Percentiles rank a stretch among this genome's conserved stretches.
Conservation (phyloP, 2,329 filamentous ascomycete species). For the Claviceps quebecensis region DNA sequence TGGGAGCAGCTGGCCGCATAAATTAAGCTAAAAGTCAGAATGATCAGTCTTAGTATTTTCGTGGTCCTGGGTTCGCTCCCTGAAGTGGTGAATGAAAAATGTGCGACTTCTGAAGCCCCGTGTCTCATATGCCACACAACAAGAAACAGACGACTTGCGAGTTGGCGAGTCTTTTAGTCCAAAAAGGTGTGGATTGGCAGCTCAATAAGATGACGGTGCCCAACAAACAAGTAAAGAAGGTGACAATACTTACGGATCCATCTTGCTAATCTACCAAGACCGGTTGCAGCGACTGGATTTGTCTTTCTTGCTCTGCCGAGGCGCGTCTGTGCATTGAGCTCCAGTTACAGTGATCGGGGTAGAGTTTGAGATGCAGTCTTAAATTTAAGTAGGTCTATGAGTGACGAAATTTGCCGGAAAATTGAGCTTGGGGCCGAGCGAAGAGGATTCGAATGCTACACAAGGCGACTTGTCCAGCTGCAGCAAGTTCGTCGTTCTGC, state of each 20-base stretch:
- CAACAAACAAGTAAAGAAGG: neutral
- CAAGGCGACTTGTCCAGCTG: neutral
- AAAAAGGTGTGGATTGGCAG: neutral
- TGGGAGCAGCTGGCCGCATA: conserved; percentile 39
- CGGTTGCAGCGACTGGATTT: neutral
- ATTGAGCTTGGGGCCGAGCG: neutral
- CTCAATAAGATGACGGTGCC: no score
- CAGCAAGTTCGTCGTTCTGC: neutral
- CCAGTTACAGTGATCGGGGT: neutral
- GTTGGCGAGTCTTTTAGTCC: neutral
- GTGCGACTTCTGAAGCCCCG: neutral
- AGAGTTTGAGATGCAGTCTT: neutral
- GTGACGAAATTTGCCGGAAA: neutral
- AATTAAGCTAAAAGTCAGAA: conserved; percentile 30
- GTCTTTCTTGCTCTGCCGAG: neutral
- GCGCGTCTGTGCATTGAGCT: neutral
- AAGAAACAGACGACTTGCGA: neutral
- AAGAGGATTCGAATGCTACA: neutral
- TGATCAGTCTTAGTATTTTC: conserved; percentile 9
- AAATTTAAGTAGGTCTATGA: neutral
- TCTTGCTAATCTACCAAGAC: neutral
- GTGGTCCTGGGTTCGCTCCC: neutral
- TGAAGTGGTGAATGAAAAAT: neutral
- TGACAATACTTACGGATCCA: conserved; percentile 1
- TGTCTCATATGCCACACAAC: neutral